Base-by-base conservation (phyloP, 176 grass and related monocot species). In the Tillandsia fasciculata region DNA sequence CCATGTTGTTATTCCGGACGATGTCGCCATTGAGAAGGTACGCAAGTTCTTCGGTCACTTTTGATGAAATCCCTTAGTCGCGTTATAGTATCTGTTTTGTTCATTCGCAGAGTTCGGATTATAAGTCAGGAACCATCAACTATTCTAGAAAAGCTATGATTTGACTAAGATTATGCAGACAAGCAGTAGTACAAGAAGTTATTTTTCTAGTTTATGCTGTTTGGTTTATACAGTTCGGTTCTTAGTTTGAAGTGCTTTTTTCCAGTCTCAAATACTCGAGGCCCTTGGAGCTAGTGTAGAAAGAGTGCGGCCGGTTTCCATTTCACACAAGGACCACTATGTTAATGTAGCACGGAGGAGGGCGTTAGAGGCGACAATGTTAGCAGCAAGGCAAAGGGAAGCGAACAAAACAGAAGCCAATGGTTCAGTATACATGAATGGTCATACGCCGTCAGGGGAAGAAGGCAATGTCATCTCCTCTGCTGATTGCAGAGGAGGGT, bases 11-110 rank as follows among this genome's bases (percentile, higher is more conserved):
- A 97, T 97, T 77, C 89, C 89, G 2, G 86, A 97, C 70, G 94
- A 97, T 85, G 94, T 79, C 79, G 89, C 94, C 29, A 81, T 97
- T 64, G 94, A 97, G 72, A 97, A 97, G 86, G 93, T 96, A 79
- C 2, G 47, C 26, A 71, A 24, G 11, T 78, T 64, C 12, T 76
- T 80, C 20, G 11, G 11, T 15, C 11, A 28, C 29, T 33, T 66
- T 3, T 33, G 64, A 8, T 5, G 14, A 14, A 14, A 42, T 65
- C 24, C 7, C 26, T 67, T 47, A 48, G 27, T 67, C 49, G 14
- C 53, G 6, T n/a, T 4, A 56, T 56, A 56, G n/a, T 56, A 24
- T 42, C 33, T 7, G 33, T 42, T 42, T 42, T 42, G 33, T 42
- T 42, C 5, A 42, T 7, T 6, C 7, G 33, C 33, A 3, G 33